Percentiles rank a stretch among this genome's conserved stretches.
Conservation (phyloP, 2,329 filamentous ascomycete genomes). For the Allantophomopsis cytisporea region DNA sequence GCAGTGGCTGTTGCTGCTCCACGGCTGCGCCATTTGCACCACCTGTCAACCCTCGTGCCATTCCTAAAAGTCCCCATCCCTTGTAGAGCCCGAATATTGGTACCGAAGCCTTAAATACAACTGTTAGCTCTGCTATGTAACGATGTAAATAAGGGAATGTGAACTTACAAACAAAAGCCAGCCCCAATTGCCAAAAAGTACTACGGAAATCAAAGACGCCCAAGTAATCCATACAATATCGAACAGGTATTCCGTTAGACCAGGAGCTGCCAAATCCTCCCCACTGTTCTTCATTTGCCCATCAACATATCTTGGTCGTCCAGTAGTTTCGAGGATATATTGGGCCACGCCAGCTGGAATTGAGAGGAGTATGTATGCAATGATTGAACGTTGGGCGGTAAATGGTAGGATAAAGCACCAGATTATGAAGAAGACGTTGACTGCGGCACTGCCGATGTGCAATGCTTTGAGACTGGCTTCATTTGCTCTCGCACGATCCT, state of each 20-base stretch:
- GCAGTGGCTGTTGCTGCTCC: slow-evolving; percentile 9
- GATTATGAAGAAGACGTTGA: slow-evolving; percentile 66
- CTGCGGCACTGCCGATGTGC: slow-evolving; percentile 57
- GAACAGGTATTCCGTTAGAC: slow-evolving; percentile 96
- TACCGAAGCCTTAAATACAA: slow-evolving; percentile 6
- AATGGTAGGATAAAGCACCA: slow-evolving; percentile 53
- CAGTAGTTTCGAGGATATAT: slow-evolving; percentile 72
- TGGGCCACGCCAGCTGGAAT: slow-evolving; percentile 67
- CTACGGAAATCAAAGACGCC: slow-evolving; percentile 58
- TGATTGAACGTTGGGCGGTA: slow-evolving; percentile 38
- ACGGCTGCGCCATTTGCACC: slow-evolving; percentile 12
- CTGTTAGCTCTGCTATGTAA: background rate
- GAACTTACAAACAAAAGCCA: slow-evolving; percentile 43
- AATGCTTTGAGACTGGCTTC: slow-evolving; percentile 64
- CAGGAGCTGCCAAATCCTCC: slow-evolving; percentile 77
- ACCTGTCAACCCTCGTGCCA: slow-evolving; percentile 20
- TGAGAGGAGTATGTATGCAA: slow-evolving; percentile 60
- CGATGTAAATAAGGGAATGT: slow-evolving; percentile 8
- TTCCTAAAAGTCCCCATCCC: slow-evolving; percentile 16
- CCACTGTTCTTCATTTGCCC: slow-evolving; percentile 53
- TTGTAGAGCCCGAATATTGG: slow-evolving; percentile 18
- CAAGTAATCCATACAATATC: slow-evolving; percentile 94
- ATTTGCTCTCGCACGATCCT: slow-evolving; percentile 63
- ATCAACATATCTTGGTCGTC: slow-evolving; percentile 63
- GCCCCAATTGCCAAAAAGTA: slow-evolving; percentile 68